Evolutionary conservation across 2,329 filamentous ascomycete species (phyloP), one percentile per base, ranked within the genome.

Genomic region (Cercospora zeina): DNA sequence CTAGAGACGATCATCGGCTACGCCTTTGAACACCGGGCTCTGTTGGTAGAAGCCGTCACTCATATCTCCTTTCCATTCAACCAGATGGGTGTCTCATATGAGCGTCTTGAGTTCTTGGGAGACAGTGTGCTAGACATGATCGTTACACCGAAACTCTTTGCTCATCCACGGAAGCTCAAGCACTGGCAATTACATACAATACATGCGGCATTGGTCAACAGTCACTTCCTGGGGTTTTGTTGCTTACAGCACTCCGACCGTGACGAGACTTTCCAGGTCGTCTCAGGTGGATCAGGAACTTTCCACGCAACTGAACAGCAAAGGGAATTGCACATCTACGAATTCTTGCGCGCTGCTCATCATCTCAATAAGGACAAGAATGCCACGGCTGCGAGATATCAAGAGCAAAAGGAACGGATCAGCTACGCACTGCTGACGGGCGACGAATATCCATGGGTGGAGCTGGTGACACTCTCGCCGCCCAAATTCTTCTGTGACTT

Each of bases 91-190:
- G 74, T 77, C 36, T 83, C 82, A 0, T 87, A 87, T 69, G 89
- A 97, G 67, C 85, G 92, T 0, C 82, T 97, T 0, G 93, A 97
- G 71, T 96, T 95, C 70, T 78, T 97, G 0, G 93, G 93, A 0
- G 93, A 97, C 69, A 85, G 91, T 0, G 80, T 97, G 2, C 84
- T 97, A 0, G 93, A 97, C 75, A 83, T 87, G 68, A 79, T 96
- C 59, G 79, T 97, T 54, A 86, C 90, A 7, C 79, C 77, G 0
- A 80, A 77, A n/a, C 77, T 93, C 5, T 89, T 85, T 73, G 70
- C 77, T 0, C 77, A 81, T 2, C 71, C 85, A 0, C 72, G 74
- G 2, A 71, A 80, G 2, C 75, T 85, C 10, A 74, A 79, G 2
- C 83, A 85, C 54, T 77, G 80, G 54, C 77, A 83, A n/a, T 90